Evolutionary conservation across 208 protist genomes (phyloP), one percentile per base, ranked within the genome.

Genomic region (Acanthamoeba healyi): DNA sequence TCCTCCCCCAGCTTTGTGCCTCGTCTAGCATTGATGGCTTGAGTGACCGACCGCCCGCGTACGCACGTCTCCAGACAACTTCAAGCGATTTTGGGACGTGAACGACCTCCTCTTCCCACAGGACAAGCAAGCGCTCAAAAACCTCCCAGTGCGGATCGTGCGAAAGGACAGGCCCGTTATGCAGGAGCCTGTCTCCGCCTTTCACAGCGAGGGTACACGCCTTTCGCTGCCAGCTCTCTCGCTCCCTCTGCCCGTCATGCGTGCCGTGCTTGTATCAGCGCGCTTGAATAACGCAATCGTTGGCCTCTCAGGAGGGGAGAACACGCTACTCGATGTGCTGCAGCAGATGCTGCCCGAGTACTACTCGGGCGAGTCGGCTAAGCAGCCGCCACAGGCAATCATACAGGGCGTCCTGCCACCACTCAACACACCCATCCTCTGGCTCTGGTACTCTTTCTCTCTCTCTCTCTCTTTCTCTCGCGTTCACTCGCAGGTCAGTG

Each of bases 71-170:
- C 5, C 29, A 91, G 84, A 91, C 40, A 63, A 91, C 14, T 91
- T 72, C 84, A 72, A 91, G 84, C 84, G 84, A 44, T 91, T 91
- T 51, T 91, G 84, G 84, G 58, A 91, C 36, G 84, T 91, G 84
- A 91, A 91, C 32, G 58, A 91, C n/a, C 49, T 72, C 5, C 56
- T 91, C 32, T 91, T 67, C 38, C 84, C 84, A 44, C 44, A 89
- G 34, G 84, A 91, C n/a, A 70, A 44, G 84, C 34, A 42, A 10
- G 56, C 19, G 0, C 84, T 90, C n/a, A 90, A 70, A 36, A 63
- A 46, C 56, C 56, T 90, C 32, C 84, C 84, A 2, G 38, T 90
- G 9, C 84, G 84, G 44, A 70, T 90, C 24, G 84, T 90, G 34
- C 46, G 84, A 9, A 65, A 46, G 54, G 84, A 90, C 49, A 38